Base-by-base conservation (phyloP, 495 filamentous ascomycete species). In the Rhizodiscina lignyota region DNA sequence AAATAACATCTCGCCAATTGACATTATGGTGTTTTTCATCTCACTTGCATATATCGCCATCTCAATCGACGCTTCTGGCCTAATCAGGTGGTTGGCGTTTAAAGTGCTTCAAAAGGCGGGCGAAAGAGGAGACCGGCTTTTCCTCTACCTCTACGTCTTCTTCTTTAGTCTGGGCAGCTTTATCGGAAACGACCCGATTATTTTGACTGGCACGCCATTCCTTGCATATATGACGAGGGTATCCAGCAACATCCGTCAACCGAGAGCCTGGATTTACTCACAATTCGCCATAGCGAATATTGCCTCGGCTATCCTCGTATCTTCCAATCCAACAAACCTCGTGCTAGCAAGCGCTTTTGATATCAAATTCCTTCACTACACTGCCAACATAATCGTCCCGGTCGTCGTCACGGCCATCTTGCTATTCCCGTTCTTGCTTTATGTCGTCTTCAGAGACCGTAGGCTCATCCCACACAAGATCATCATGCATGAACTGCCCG, bases 31-130 rank as follows among this genome's bases (percentile, higher is more conserved):
- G 23, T 77, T 79, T 53, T 79, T 79, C 56, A 58, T 77, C 35
- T 72, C 74, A 0, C 55, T 77, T n/a, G 72, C 74, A 2, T 79
- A 79, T 52, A 77, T 79, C 44, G 74, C 74, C 35, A 79, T 79
- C 38, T 79, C 74, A 2, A 74, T 79, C 48, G 74, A 79, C 43
- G 72, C 73, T 1, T 77, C 74, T 2, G 74, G 74, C 15, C 54
- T 77, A 5, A 77, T 79, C 43, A 48, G 72, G 29, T 79, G 59
- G 34, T 51, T 79, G 31, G 72, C 74, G 0, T 77, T 75, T 58
- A 74, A 67, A 38, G 74, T 79, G 1, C 63, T 78, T n/a, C 63
- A 72, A 44, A 66, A 60, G 48, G 71, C 64, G 21, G 72, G 74
- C n/a, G 57, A 60, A 18, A 60, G 61, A 18, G 74, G 74, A 4